Percentiles rank a stretch among this genome's conserved stretches.
Conservation (phyloP, 106 monocot species). For the Dioscorea zingiberensis region DNA sequence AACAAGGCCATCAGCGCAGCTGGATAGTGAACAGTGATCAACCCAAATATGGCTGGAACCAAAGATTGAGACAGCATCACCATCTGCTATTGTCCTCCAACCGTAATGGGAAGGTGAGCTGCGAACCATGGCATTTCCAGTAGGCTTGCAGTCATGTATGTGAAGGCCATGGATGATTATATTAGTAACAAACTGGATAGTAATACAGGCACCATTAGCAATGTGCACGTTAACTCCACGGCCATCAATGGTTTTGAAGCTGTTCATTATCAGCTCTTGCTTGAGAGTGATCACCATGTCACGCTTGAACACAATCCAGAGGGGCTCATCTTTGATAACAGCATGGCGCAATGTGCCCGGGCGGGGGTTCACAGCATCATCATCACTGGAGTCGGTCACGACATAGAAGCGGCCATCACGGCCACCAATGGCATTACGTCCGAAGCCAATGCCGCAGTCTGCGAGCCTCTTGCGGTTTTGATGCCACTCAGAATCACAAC, state of each 20-base stretch:
- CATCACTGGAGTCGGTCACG: conserved; percentile 9
- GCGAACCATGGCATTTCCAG: conserved; percentile 12
- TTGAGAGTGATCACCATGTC: conserved; percentile 15
- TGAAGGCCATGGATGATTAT: conserved; percentile 12
- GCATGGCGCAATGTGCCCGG: conserved; percentile 5
- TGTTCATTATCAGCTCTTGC: conserved; percentile 9
- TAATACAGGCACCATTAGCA: conserved; percentile 12
- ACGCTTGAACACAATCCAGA: conserved; percentile 13
- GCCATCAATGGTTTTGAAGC: conserved; percentile 2
- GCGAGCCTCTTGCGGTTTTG: conserved; percentile 8
- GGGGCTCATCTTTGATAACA: conserved; percentile 8
- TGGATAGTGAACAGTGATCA: conserved; percentile 22
- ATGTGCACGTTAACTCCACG: conserved; percentile 9
- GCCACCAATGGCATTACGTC: conserved; percentile 14
- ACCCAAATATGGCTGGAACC: conserved; percentile 31
- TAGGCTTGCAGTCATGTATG: conserved; percentile 13
- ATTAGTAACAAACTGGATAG: conserved; percentile 10
- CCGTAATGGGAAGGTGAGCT: conserved; percentile 22
- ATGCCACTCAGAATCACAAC: conserved; percentile 15
- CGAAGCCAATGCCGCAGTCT: conserved; percentile 11
- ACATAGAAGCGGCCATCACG: conserved; percentile 13
- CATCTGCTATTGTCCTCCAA: conserved; percentile 29
- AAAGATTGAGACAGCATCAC: conserved; percentile 26
- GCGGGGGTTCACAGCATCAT: conserved; percentile 8
- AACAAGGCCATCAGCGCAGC: conserved; percentile 26